These are phyloP conservation scores for Euphorbia peplus DNA, from an alignment of 345 rosid species.

Conservation along the genomic window DNA sequence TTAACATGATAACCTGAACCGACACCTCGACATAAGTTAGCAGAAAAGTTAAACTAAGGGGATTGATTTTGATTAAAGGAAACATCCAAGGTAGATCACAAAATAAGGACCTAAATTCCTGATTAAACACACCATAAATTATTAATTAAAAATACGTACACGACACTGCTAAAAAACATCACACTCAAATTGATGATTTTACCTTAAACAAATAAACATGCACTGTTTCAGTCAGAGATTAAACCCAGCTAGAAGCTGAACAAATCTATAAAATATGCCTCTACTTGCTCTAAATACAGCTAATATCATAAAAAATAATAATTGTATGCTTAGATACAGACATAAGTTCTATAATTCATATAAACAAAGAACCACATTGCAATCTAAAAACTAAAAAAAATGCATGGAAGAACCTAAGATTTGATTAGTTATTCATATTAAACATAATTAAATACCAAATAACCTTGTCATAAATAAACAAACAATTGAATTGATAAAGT, in stretches of 20 bases:
- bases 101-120: conserved; percentile 5
- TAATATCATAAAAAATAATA: conserved; percentile 19
- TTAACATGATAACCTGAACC: too few relatives aligned
- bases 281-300: conserved; percentile 16
- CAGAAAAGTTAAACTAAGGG: conserved; percentile 2
- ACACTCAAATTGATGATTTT: conserved; percentile 18
- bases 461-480: conserved; percentile 2
- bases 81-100: conserved; percentile 22
- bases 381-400: conserved; percentile 2
- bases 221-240: conserved; percentile 42
- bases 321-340: conserved; percentile 33
- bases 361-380: conserved; percentile 25
- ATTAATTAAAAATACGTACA: conserved; percentile 6
- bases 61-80: conserved; percentile 14
- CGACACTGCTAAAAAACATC: conserved; percentile 15
- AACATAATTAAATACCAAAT: background rate
- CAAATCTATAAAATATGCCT: conserved; percentile 22
- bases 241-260: conserved; percentile 29
- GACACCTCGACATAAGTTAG: background rate
- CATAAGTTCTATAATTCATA: conserved; percentile 43
- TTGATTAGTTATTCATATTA: too few relatives aligned
- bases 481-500: conserved; percentile 11
- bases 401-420: conserved; percentile 14
- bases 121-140: conserved; percentile 10
- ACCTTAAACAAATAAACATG: conserved; percentile 29